Base-by-base conservation (phyloP, 495 filamentous ascomycete species). In the Podospora tetraspora region DNA sequence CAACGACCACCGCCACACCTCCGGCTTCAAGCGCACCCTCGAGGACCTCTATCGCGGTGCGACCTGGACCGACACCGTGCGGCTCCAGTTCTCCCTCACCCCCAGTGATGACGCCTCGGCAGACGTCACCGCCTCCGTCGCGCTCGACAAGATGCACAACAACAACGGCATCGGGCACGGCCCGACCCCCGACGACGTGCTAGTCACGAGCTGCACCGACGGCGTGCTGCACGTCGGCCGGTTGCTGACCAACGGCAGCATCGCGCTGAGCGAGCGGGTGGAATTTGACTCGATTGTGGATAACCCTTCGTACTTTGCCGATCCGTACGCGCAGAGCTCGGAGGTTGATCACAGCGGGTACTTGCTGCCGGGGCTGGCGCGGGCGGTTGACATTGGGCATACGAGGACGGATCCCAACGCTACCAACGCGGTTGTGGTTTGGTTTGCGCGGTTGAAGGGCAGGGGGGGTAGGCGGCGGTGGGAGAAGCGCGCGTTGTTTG, bases 91-190 rank as follows among this genome's bases (percentile, higher is more conserved):
- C 27, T 67, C 73, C 22, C 68, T 71, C 34, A 66, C 29, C 22
- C 19, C 76, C 5, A 32, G 76, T 5, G 59, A 69, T 23, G 63
- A 67, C 32, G 63, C 62, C 2, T 68, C 66, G 0, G 70, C 75
- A 1, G 82, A 79, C 22, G 72, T 88, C 13, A 72, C 79, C 5
- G 86, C 81, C 0, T 72, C 73, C 5, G 74, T 87, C 10, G 83
- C 81, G 0, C 68, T 84, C 21, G 66, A 71, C 2, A 75, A 75
- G 2, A 66, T 87, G 57, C 78, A 82, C 67, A 88, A 84, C 66
- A 81, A 79, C 66, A 89, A 90, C 66, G 88, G 88, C 21, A 72
- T 90, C 1, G 84, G 82, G 0, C 86, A 85, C 67, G 87, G 85
- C 4, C 73, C 73, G 9, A 72, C 79, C 0, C 66, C 77, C 6